A percentile compares a stretch with the other conserved stretches of the same genome.
phyloP scores from a whole-genome alignment of 164 flowering plant genomes.

The Nymphaea thermarum region DNA sequence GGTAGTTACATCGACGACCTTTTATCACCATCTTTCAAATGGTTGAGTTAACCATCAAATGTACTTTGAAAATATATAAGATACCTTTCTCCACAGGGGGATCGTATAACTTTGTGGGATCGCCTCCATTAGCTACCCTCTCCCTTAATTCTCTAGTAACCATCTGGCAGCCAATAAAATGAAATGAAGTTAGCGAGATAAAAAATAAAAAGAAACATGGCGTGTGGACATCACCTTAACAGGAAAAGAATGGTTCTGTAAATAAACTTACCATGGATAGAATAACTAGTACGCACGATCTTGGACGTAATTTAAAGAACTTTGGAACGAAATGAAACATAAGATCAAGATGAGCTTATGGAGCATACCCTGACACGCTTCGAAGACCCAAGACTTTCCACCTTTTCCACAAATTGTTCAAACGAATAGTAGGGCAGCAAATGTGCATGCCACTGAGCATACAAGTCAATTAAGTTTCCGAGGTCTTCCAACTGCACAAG shows the following conservation, averaged over 20 bases:
- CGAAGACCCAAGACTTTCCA: conserved; percentile 61
- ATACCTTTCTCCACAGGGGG: conserved; percentile 23
- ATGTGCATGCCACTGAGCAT: conserved; percentile 71
- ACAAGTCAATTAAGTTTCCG: conserved; percentile 50
- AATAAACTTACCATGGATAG: no score
- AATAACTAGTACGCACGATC: no score
- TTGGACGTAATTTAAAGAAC: no score
- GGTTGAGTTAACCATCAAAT: no score
- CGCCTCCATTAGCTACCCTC: conserved; percentile 71
- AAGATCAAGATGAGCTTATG: not conserved
- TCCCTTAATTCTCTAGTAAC: conserved; percentile 62
- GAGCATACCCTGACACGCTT: conserved; percentile 57
- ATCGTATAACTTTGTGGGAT: conserved; percentile 67
- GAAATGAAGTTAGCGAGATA: no score
- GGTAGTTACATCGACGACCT: no score
- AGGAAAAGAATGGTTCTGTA: no score
- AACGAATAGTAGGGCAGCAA: conserved; percentile 75
- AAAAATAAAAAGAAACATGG: no score
- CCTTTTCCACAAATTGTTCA: conserved; percentile 73
- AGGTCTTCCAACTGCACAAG: conserved; percentile 46
- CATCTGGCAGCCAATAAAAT: conserved; percentile 17
- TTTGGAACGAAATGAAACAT: no score
- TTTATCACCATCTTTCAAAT: no score
- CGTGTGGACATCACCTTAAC: no score
- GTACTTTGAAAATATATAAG: no score